A percentile compares a stretch with the other conserved stretches of the same genome.
phyloP scores from a whole-genome alignment of 495 filamentous ascomycete genomes.

The Aspergillus carlsbadensis region DNA sequence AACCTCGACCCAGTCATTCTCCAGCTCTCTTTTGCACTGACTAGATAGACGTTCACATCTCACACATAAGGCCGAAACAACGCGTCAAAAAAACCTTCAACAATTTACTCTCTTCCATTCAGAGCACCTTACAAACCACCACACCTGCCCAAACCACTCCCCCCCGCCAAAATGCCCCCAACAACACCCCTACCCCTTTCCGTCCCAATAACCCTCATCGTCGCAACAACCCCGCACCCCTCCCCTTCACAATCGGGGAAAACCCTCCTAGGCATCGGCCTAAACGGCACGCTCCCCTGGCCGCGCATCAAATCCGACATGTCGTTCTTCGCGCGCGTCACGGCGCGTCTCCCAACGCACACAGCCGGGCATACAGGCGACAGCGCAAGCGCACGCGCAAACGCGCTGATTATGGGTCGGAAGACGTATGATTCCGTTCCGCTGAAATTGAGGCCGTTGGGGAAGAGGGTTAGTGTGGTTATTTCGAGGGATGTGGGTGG shows the following conservation, averaged over 20 bases:
- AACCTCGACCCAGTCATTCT: too few relatives aligned
- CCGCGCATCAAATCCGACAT: conserved; percentile 83
- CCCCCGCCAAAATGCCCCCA: not conserved
- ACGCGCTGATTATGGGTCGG: conserved; percentile 94
- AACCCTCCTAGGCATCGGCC: conserved; percentile 80
- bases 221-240: conserved; percentile 42
- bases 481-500: conserved; percentile 53
- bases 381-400: conserved; percentile 42
- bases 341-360: conserved; percentile 54
- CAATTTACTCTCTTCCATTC: too few relatives aligned
- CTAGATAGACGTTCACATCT: too few relatives aligned
- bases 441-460: conserved; percentile 70
- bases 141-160: not conserved
- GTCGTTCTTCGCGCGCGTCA: conserved; percentile 90
- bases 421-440: conserved; percentile 94
- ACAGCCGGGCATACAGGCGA: conserved; percentile 13
- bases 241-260: conserved; percentile 37
- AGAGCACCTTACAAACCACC: not conserved
- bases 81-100: too few relatives aligned
- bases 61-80: too few relatives aligned
- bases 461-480: conserved; percentile 74
- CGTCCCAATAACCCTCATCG: conserved; percentile 40
- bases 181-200: conserved; percentile 10
- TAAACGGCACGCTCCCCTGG: conserved; percentile 81
- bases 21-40: too few relatives aligned